Evolutionary conservation across 2,329 filamentous ascomycete genomes (phyloP).

Genomic region (Cadophora sp.): DNA sequence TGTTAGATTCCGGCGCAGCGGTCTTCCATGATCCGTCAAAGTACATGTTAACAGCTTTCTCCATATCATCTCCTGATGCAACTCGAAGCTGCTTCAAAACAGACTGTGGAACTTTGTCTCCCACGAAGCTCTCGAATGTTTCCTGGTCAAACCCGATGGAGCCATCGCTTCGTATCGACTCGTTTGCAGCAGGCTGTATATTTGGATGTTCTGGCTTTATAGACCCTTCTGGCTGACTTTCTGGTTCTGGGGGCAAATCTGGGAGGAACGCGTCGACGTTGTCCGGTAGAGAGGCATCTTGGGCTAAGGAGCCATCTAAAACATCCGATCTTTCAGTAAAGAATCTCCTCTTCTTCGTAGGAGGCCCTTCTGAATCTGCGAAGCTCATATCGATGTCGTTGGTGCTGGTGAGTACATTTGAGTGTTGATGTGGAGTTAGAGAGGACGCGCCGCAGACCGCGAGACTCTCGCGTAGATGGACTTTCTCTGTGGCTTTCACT

Average conservation of each 20-base stretch:
- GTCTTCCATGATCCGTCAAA: constrained; percentile 71
- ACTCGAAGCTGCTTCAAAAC: constrained; percentile 58
- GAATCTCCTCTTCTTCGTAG: constrained; percentile 56
- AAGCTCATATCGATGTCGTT: constrained; percentile 45
- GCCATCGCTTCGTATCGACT: constrained; percentile 32
- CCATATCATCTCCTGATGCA: constrained; percentile 63
- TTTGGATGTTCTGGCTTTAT: constrained; percentile 6
- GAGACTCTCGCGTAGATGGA: constrained; percentile 30
- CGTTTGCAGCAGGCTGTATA: constrained; percentile 4
- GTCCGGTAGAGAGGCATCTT: constrained; percentile 34
- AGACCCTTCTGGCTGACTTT: background rate
- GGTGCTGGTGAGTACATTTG: constrained; percentile 24
- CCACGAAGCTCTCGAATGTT: constrained; percentile 65
- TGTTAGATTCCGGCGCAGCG: constrained; percentile 18
- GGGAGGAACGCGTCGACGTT: constrained; percentile 41
- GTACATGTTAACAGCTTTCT: constrained; percentile 72
- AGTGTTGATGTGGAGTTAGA: constrained; percentile 10
- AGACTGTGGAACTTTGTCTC: constrained; percentile 59
- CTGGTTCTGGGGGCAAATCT: background rate
- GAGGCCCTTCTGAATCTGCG: constrained; percentile 51
- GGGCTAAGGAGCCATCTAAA: constrained; percentile 34
- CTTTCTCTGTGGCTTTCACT: constrained; percentile 14
- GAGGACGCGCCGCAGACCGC: constrained; percentile 37
- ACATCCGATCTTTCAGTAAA: constrained; percentile 48
- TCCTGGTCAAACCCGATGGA: constrained; percentile 58